phyloP scores from a whole-genome alignment of 225 moss, liverwort and hornwort species.

The Marchantia paleacea region DNA sequence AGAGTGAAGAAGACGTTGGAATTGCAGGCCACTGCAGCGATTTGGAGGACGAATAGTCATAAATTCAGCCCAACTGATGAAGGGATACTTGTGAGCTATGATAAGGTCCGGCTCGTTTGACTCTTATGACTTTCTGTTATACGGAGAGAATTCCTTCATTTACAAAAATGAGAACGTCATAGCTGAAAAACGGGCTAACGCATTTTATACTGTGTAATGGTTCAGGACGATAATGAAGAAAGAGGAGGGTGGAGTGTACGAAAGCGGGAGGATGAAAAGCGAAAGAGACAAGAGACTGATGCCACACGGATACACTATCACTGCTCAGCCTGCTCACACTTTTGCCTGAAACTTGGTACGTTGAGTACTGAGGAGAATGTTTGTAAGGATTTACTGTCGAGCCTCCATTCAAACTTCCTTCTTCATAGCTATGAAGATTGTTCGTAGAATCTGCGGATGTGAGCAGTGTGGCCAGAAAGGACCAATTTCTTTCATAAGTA shows the following conservation, averaged over 20 bases:
- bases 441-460: too few relatives aligned
- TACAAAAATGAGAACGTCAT: too few relatives aligned
- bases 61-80: conserved; percentile 31
- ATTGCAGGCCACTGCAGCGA: conserved; percentile 31
- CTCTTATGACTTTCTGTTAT: too few relatives aligned
- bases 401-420: neutral
- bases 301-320: conserved; percentile 27
- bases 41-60: conserved; percentile 32
- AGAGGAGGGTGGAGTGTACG: conserved; percentile 38
- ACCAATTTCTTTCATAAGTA: neutral
- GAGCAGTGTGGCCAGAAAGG: too few relatives aligned
- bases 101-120: conserved; percentile 17
- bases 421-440: neutral
- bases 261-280: conserved; percentile 33
- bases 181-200: too few relatives aligned
- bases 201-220: neutral
- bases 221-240: conserved; percentile 37
- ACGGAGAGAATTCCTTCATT: too few relatives aligned
- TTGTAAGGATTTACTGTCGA: neutral
- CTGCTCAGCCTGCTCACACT: conserved; percentile 37
- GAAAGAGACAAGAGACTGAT: conserved; percentile 26
- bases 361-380: neutral
- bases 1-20: too few relatives aligned
- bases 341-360: conserved; percentile 32
- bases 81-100: conserved; percentile 38